phyloP scores from a whole-genome alignment of 2,329 filamentous ascomycete genomes.

The Dactylellina leptospora region DNA sequence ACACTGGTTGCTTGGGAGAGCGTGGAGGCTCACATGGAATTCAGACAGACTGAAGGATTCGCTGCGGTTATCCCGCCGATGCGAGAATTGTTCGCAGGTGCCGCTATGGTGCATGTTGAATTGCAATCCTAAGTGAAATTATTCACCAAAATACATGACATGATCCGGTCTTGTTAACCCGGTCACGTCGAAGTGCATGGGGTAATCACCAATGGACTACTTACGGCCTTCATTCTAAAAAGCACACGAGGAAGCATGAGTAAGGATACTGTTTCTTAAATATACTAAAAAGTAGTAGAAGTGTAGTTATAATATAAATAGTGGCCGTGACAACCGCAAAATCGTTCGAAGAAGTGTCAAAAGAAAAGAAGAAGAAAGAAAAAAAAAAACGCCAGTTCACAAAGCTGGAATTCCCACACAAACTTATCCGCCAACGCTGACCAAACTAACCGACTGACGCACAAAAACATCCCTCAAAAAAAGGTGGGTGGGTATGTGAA shows the following conservation, averaged over 20 bases:
- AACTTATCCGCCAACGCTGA: background rate
- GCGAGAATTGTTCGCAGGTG: background rate
- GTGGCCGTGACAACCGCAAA: slow-evolving; percentile 4
- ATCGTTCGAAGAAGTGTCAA: slow-evolving; percentile 10
- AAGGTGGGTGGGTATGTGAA: background rate
- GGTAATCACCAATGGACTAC: too few relatives aligned
- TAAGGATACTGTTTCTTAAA: too few relatives aligned
- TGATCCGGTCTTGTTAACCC: too few relatives aligned
- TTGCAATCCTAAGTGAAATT: too few relatives aligned
- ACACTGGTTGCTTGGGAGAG: slow-evolving; percentile 13
- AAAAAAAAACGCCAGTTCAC: slow-evolving; percentile 24
- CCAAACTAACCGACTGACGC: too few relatives aligned
- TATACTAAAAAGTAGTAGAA: too few relatives aligned
- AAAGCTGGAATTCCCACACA: slow-evolving; percentile 5
- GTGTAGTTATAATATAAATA: background rate
- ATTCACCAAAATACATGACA: background rate
- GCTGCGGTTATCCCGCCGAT: background rate
- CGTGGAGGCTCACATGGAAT: background rate
- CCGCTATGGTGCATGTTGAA: slow-evolving; percentile 16
- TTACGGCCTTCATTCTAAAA: too few relatives aligned
- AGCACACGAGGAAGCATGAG: too few relatives aligned
- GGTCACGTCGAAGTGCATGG: too few relatives aligned
- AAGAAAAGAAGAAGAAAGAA: background rate
- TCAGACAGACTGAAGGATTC: slow-evolving; percentile 3
- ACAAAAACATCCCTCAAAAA: background rate